Base-by-base conservation (phyloP, 371 early-diverging fungal species). In the Apophysomyces ossiformis region DNA sequence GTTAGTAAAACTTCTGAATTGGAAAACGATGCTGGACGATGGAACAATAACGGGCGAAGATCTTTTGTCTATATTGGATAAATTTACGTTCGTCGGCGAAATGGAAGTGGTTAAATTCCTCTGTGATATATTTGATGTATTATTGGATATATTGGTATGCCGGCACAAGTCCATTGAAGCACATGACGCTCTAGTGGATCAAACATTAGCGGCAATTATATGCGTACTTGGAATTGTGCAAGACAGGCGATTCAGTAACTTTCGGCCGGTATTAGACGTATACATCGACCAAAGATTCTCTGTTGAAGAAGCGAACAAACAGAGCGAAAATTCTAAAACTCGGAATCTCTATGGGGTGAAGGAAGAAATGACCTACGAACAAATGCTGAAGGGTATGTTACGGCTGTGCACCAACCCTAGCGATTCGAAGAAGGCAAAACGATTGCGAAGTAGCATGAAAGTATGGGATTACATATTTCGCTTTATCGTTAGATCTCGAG, bases 91-190 rank as follows among this genome's bases (percentile, higher is more conserved):
- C 71, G 84, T 92, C 16, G 87, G 87, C 32, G 90, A 90, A 63
- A 70, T 85, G 37, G 92, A 93, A 68, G 83, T 91, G 7, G 88
- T 89, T 32, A 91, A 90, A 69, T 92, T 91, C 61, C 65, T 90
- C 46, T 81, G 78, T 4, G 82, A 85, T 39, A 87, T 91, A 7
- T 78, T 93, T 71, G 88, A 88, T 67, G 85, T 86, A 1, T 63
- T 93, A 11, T 79, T 91, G 67, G 88, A 77, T 56, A 87, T 91
- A 15, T 37, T 91, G 64, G 82, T 75, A 15, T 75, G 63, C 56
- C 74, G 68, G 26, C 65, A 72, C 26, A 21, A 57, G 18, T 41
- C 68, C 11, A 57, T 59, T 21, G 69, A 71, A 16, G 70, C 64
- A n/a, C 69, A 68, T 9, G 71, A 80, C 4, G 69, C 70, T 13